Evolutionary conservation across 805 yeast genomes (phyloP).

Genomic region (Komagataella pseudopastoris): DNA sequence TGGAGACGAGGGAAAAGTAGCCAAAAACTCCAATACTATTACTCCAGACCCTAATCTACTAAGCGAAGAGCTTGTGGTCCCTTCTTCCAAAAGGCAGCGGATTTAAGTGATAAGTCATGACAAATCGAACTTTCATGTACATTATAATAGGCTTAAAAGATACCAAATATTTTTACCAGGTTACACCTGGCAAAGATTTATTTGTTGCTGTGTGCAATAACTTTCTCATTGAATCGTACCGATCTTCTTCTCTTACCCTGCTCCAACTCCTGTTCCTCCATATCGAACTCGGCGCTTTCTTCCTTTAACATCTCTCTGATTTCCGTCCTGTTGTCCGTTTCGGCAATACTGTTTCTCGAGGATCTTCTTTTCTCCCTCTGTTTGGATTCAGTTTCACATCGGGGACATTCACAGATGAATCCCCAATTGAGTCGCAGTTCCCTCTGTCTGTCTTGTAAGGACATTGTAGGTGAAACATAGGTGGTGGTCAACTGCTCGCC

Average conservation of each 20-base stretch:
- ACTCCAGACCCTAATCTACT: background rate
- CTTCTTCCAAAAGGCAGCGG: background rate
- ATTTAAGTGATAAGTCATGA: background rate
- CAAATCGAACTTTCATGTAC: background rate
- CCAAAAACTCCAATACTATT: background rate
- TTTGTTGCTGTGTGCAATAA: slow-evolving; percentile 19
- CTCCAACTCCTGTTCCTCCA: slow-evolving; percentile 32
- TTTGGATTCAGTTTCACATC: slow-evolving; percentile 46
- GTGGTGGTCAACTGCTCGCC: slow-evolving; percentile 61
- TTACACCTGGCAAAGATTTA: background rate
- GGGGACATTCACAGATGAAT: slow-evolving; percentile 51
- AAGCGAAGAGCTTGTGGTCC: background rate
- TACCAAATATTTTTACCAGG: background rate
- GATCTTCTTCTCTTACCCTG: slow-evolving; percentile 39
- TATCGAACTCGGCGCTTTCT: slow-evolving; percentile 10
- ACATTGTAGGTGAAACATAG: slow-evolving; percentile 56
- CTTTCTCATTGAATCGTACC: slow-evolving; percentile 53
- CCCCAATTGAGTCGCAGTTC: slow-evolving; percentile 70
- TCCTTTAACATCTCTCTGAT: slow-evolving; percentile 33
- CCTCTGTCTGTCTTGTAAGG: slow-evolving; percentile 48
- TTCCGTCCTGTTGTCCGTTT: slow-evolving; percentile 15
- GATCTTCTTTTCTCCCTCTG: slow-evolving; percentile 32
- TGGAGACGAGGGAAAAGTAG: background rate
- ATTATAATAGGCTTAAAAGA: slow-evolving; percentile 2
- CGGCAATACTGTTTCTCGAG: background rate